These are phyloP conservation scores for Myrmaecium sp. DNA, from an alignment of 2,329 filamentous ascomycete species.

Conservation along the genomic window DNA sequence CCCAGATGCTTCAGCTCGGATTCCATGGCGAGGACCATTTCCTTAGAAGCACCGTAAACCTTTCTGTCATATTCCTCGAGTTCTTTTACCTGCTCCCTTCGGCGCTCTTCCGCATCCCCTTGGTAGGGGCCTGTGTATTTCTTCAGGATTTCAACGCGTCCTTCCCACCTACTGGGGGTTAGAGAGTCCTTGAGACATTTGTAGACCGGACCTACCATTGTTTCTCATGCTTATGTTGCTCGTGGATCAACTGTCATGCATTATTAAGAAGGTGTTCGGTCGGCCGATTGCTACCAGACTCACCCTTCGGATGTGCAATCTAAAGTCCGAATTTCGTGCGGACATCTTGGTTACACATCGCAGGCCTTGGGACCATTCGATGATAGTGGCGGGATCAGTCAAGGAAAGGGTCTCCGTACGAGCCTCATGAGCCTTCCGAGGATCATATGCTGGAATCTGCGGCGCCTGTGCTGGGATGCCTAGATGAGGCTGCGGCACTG, in stretches of 20 bases:
- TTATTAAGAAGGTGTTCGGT: conserved; percentile 2
- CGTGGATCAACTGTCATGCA: conserved; percentile 36
- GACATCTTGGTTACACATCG: conserved; percentile 31
- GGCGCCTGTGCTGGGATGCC: too few relatives aligned
- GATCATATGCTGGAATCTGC: too few relatives aligned
- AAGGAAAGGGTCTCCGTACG: conserved; percentile 6
- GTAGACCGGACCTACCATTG: conserved; percentile 29
- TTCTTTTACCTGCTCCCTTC: conserved; percentile 23
- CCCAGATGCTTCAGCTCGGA: conserved; percentile 38
- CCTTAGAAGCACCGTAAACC: conserved; percentile 39
- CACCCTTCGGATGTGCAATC: conserved; percentile 22
- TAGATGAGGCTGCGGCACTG: too few relatives aligned
- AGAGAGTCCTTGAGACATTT: conserved; percentile 7
- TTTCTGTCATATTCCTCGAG: conserved; percentile 43
- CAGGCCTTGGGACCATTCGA: conserved; percentile 29
- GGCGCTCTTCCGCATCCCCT: conserved; percentile 1
- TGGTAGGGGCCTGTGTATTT: too few relatives aligned
- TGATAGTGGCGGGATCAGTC: conserved; percentile 31
- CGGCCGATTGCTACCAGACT: too few relatives aligned
- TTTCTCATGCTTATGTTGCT: conserved; percentile 45
- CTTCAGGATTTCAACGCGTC: conserved; percentile 32
- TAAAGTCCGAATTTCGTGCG: conserved; percentile 26
- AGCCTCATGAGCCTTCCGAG: background rate
- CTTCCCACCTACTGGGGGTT: conserved; percentile 23
- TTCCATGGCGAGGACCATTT: conserved; percentile 43